Base-by-base conservation (phyloP, 2,329 filamentous ascomycete species). In the Cadophora sp. region DNA sequence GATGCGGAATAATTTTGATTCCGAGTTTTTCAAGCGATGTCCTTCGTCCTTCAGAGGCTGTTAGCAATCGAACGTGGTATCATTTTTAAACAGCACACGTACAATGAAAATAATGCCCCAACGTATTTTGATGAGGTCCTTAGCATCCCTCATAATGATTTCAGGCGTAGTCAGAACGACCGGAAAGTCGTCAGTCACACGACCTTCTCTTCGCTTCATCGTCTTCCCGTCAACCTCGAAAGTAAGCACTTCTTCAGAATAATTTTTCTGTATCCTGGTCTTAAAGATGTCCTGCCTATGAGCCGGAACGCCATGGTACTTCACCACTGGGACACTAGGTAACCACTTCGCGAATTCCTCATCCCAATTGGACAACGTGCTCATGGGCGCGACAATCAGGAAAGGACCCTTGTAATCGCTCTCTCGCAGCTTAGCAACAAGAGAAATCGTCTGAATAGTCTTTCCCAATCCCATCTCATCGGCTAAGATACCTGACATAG, bases 31-130 rank as follows among this genome's bases (percentile, higher is more conserved):
- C 85, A 99, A 90, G 0, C 96, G 91, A 77, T 99, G 96, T 0
- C 96, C 96, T 80, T 99, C 96, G 73, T 99, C 95, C 89, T 92
- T 43, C 11, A 55, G 14, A 9, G 5, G 7, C 34, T 19, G 16
- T 76, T 34, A 75, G 76, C 19, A 65, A 37, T 24, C 14, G 1
- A 26, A 26, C 7, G 14, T 16, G n/a, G 16, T 1, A 16, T 7
- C 9, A 22, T 14, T 3, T 4, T 60, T 5, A 5, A 22, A 8
- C 14, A 22, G 24, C 4, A 11, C 7, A 79, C 87, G 77, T 80
- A 91, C 91, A 69, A 99, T 97, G 73, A 99, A 96, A 76, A 99
- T 97, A 74, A 97, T 97, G 64, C 97, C 93, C 96, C 96, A 99
- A 43, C 94, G 91, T 66, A 97, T 95, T 67, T 91, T 91, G 0